Evolutionary conservation across 2,329 filamentous ascomycete genomes (phyloP).

Genomic region (Phaeoacremonium minimum): DNA sequence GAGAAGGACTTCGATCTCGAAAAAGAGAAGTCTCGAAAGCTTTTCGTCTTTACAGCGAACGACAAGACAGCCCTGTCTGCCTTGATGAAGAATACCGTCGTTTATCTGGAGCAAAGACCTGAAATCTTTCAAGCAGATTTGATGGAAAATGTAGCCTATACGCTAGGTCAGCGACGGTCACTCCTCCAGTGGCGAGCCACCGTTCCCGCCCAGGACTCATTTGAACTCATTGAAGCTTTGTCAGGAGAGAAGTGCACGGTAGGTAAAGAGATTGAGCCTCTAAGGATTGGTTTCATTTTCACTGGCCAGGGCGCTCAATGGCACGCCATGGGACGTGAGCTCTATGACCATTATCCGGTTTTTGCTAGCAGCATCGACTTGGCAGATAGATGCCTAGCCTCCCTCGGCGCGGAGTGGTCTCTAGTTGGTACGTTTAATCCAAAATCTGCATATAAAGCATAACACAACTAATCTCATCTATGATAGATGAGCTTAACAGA

Average conservation of each 20-base stretch:
- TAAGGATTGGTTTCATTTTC: constrained; percentile 9
- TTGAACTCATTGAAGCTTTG: constrained; percentile 38
- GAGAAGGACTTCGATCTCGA: constrained; percentile 23
- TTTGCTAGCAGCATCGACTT: constrained; percentile 3
- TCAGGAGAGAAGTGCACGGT: constrained; percentile 29
- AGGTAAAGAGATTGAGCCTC: constrained; percentile 23
- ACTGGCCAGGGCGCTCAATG: constrained; percentile 10
- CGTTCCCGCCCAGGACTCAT: constrained; percentile 35
- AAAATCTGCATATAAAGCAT: neutral
- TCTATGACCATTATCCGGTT: constrained; percentile 22
- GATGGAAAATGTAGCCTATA: constrained; percentile 43
- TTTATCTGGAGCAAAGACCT: constrained; percentile 35
- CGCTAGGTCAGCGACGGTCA: constrained; percentile 24
- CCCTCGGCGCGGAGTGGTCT: constrained; percentile 27
- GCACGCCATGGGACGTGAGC: constrained; percentile 20
- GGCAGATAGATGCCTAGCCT: constrained; percentile 11
- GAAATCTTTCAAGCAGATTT: constrained; percentile 38
- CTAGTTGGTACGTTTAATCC: constrained; percentile 16
- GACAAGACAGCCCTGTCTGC: constrained; percentile 30
- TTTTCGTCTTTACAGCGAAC: constrained; percentile 39
- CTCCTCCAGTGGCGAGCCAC: constrained; percentile 26
- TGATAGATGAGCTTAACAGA: constrained; percentile 24
- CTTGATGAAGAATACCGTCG: constrained; percentile 31
- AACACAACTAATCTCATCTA: constrained; percentile 7
- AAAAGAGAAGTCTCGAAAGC: constrained; percentile 21